Percentiles rank a stretch among this genome's conserved stretches.
These are phyloP conservation scores for Balamuthia mandrillaris DNA, from an alignment of 208 protist species.

Conservation along the genomic window DNA sequence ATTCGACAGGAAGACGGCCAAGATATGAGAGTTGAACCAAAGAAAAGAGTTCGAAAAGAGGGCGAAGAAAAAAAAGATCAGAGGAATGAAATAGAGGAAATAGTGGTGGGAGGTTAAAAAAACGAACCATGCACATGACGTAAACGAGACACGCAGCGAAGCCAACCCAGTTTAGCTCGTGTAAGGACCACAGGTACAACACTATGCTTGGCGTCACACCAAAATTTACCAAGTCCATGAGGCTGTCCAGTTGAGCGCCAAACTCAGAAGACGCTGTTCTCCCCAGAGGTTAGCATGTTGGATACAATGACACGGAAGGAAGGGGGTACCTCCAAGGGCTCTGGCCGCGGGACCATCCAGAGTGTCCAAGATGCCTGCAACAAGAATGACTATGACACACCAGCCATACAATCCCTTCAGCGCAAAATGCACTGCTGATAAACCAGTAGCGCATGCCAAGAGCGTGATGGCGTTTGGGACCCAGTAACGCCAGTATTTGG, in stretches of 20 bases:
- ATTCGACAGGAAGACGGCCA: too few relatives aligned
- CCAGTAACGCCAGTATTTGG: background rate
- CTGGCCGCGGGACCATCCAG: background rate
- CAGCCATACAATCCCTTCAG: background rate
- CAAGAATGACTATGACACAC: background rate
- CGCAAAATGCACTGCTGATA: background rate
- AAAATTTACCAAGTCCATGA: slow-evolving; percentile 13
- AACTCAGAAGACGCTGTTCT: background rate
- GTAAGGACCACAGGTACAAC: background rate
- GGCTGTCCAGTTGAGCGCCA: slow-evolving; percentile 14
- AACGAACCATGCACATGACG: background rate
- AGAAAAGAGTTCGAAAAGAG: too few relatives aligned
- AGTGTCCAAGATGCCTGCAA: background rate
- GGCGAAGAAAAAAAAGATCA: too few relatives aligned
- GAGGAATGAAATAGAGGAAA: too few relatives aligned
- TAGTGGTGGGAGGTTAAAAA: too few relatives aligned
- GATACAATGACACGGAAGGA: background rate
- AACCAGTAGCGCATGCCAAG: background rate
- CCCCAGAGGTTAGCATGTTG: too few relatives aligned
- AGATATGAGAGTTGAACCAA: too few relatives aligned
- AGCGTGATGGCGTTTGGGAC: background rate
- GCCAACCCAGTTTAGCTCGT: background rate
- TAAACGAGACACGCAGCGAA: background rate
- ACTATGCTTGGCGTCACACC: slow-evolving; percentile 2
- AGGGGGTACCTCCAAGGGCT: background rate